A percentile compares a stretch with the other conserved stretches of the same genome.
phyloP scores from a whole-genome alignment of 441 rosid species.

The Populus hybrid region DNA sequence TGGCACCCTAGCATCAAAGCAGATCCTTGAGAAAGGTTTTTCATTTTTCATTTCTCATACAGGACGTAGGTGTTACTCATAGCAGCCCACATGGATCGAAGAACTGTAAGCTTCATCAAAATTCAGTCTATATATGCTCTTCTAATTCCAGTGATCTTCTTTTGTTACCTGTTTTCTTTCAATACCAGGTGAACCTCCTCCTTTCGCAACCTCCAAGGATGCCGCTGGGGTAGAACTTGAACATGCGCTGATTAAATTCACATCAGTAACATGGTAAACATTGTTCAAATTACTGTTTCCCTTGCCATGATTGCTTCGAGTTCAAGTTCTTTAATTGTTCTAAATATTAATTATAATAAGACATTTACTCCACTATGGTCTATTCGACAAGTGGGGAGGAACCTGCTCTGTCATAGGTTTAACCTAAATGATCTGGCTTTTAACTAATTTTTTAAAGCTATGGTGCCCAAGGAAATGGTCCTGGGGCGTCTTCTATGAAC shows the following conservation, averaged over 20 bases:
- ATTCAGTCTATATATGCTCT: no score
- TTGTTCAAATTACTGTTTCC: background rate
- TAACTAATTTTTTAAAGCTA: background rate
- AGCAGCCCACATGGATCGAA: background rate
- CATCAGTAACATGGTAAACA: background rate
- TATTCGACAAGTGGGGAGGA: background rate
- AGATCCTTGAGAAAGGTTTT: background rate
- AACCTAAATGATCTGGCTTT: background rate
- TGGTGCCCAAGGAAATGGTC: background rate
- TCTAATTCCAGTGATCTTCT: background rate
- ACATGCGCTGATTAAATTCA: background rate
- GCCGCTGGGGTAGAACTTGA: background rate
- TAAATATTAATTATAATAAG: no score
- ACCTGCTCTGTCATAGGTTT: background rate
- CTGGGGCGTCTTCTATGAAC: background rate
- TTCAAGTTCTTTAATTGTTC: background rate
- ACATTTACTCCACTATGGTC: background rate
- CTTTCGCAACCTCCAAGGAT: background rate
- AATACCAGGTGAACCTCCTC: background rate
- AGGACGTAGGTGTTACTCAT: no score
- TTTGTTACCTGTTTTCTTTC: background rate
- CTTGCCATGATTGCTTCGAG: background rate
- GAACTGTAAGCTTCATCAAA: background rate
- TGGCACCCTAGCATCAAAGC: background rate
- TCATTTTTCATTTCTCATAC: background rate